These are phyloP conservation scores for Cladosporium sp. DNA, from an alignment of 2,329 filamentous ascomycete species.

Conservation along the genomic window DNA sequence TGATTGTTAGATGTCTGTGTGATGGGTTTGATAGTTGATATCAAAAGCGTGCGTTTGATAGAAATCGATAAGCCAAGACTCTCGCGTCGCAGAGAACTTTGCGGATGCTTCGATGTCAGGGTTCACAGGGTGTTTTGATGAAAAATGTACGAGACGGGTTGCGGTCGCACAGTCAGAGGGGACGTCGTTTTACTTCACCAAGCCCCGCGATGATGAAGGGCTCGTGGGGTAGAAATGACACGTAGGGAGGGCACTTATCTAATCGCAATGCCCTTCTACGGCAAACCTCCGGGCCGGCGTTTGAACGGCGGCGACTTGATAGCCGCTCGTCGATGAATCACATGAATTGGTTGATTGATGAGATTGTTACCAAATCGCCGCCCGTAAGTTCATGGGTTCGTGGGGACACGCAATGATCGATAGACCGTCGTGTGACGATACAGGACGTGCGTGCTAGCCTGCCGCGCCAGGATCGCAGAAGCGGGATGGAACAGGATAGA, in stretches of 20 bases:
- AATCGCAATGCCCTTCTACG: neutral
- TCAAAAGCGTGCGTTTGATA: neutral
- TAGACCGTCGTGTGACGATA: too few species aligned
- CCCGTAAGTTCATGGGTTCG: too few species aligned
- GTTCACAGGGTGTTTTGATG: too few species aligned
- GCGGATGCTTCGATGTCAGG: neutral
- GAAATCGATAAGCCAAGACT: neutral
- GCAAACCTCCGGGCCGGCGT: too few species aligned
- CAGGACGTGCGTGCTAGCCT: too few species aligned
- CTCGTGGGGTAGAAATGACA: slow-evolving; percentile 8
- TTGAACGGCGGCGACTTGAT: too few species aligned
- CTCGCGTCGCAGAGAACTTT: neutral
- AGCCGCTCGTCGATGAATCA: too few species aligned
- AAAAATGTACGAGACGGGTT: neutral
- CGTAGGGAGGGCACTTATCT: slow-evolving; percentile 4
- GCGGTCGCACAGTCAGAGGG: slow-evolving; percentile 1
- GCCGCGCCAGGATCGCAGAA: too few species aligned
- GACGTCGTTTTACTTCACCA: neutral
- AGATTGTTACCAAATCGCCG: too few species aligned
- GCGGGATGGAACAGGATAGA: too few species aligned
- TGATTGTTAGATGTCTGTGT: neutral
- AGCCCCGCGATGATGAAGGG: slow-evolving; percentile 5
- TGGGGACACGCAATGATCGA: too few species aligned
- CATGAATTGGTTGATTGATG: too few species aligned
- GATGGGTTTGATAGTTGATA: neutral